Conservation (phyloP, 2,329 filamentous ascomycete genomes). For the Nigrospora sphaerica region DNA sequence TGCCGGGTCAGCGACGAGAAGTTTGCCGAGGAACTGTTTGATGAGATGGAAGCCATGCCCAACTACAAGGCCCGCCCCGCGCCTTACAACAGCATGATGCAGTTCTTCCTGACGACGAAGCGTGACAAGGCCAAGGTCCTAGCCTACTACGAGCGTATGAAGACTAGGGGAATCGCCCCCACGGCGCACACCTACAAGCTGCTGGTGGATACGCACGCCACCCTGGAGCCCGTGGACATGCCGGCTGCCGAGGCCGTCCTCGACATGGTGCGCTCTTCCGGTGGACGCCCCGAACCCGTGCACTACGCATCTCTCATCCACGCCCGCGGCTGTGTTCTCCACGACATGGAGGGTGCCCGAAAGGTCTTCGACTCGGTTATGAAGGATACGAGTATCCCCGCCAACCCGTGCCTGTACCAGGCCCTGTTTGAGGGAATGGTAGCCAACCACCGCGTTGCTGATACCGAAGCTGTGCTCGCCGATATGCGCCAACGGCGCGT, state of each 20-base stretch:
- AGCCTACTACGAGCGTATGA: constrained; percentile 92
- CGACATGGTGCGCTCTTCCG: constrained; percentile 65
- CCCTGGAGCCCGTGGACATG: constrained; percentile 87
- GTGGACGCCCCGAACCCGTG: constrained; percentile 77
- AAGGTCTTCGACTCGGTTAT: constrained; percentile 77
- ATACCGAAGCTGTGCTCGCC: constrained; percentile 65
- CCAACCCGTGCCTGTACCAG: constrained; percentile 86
- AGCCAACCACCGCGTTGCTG: constrained; percentile 78
- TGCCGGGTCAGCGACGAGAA: constrained; percentile 97
- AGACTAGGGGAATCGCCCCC: constrained; percentile 74
- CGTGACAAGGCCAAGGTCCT: constrained; percentile 91
- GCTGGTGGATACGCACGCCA: constrained; percentile 89
- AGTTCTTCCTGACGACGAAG: constrained; percentile 97
- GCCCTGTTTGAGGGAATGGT: constrained; percentile 97
- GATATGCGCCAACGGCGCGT: constrained; percentile 71
- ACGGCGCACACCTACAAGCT: constrained; percentile 98
- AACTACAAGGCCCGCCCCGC: constrained; percentile 98
- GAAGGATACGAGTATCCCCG: constrained; percentile 55
- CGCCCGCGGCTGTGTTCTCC: constrained; percentile 87
- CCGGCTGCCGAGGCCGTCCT: constrained; percentile 77
- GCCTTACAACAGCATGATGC: constrained; percentile 99
- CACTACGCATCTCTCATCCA: constrained; percentile 96
- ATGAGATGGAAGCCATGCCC: constrained; percentile 97
- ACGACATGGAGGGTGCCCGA: constrained; percentile 80
- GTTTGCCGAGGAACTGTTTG: constrained; percentile 94